Percentiles rank a stretch among this genome's conserved stretches.
phyloP scores from a whole-genome alignment of 2,329 filamentous ascomycete species.

The Phialophora tarda region DNA sequence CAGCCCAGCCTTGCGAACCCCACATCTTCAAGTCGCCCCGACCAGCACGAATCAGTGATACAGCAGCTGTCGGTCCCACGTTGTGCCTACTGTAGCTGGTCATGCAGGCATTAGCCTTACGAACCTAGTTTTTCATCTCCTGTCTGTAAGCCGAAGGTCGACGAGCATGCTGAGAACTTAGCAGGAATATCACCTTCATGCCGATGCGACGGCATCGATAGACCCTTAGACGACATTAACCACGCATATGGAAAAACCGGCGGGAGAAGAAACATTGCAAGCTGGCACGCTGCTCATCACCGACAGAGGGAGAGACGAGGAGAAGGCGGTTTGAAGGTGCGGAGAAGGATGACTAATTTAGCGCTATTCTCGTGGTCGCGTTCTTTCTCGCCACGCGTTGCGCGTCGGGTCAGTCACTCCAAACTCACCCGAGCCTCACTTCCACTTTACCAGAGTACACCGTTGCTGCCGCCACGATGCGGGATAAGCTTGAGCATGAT shows the following conservation, averaged over 20 bases:
- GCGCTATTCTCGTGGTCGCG: conserved; percentile 12
- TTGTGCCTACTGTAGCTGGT: neutral
- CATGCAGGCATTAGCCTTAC: neutral
- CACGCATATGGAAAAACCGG: neutral
- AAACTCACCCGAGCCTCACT: neutral
- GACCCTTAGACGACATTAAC: neutral
- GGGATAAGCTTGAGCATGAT: conserved; percentile 22
- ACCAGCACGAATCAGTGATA: neutral
- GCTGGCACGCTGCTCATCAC: neutral
- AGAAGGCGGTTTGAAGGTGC: neutral
- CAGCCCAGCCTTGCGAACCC: conserved; percentile 8
- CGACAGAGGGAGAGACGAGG: neutral
- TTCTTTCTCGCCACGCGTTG: conserved; percentile 4
- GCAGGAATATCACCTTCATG: neutral
- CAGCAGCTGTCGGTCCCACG: neutral
- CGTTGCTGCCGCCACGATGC: conserved; percentile 9
- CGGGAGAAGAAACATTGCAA: neutral
- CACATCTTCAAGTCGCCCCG: conserved; percentile 5
- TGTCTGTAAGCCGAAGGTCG: neutral
- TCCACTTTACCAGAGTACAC: neutral
- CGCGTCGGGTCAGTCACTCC: conserved; percentile 2
- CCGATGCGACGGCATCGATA: neutral
- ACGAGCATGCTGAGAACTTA: neutral
- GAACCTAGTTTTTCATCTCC: neutral
- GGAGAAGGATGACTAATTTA: conserved; percentile 2